phyloP scores from a whole-genome alignment of 257 asterid species.

The Solanum etuberosum region DNA sequence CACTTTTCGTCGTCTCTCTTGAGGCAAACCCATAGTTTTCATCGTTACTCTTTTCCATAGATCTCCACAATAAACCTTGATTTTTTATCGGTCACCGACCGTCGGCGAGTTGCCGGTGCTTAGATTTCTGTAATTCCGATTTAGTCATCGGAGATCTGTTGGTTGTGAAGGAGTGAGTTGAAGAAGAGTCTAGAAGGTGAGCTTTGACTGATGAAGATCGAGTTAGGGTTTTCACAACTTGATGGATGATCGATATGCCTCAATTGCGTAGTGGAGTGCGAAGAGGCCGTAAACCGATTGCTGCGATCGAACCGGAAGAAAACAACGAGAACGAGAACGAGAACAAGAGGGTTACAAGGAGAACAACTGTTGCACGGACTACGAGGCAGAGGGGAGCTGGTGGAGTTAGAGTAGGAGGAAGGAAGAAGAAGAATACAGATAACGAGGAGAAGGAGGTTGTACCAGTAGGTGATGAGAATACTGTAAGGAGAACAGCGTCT shows the following conservation, averaged over 20 bases:
- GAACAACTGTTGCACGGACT: neutral
- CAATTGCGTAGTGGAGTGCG: constrained; percentile 45
- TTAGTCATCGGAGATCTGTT: constrained; percentile 10
- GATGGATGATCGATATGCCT: constrained; percentile 36
- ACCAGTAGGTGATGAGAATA: constrained; percentile 9
- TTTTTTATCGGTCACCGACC: neutral
- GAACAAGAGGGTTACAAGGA: neutral
- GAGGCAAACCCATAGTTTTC: neutral
- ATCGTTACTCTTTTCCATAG: neutral
- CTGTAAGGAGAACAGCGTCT: constrained; percentile 14
- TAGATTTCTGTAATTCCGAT: neutral
- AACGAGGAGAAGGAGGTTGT: constrained; percentile 3
- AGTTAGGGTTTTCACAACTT: neutral
- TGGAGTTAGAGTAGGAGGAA: neutral
- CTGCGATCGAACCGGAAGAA: neutral
- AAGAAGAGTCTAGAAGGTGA: neutral
- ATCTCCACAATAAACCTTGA: constrained; percentile 4
- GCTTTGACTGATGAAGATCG: constrained; percentile 12
- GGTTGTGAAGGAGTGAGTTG: neutral
- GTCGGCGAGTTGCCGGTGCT: neutral
- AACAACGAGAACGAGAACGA: neutral
- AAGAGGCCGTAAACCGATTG: constrained; percentile 28
- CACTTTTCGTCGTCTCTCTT: neutral
- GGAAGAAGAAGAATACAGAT: neutral
- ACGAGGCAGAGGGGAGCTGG: neutral